A percentile compares a stretch with the other conserved stretches of the same genome.
These are phyloP conservation scores for Pyrenochaeta sp. DNA, from an alignment of 2,329 filamentous ascomycete species.

Conservation along the genomic window DNA sequence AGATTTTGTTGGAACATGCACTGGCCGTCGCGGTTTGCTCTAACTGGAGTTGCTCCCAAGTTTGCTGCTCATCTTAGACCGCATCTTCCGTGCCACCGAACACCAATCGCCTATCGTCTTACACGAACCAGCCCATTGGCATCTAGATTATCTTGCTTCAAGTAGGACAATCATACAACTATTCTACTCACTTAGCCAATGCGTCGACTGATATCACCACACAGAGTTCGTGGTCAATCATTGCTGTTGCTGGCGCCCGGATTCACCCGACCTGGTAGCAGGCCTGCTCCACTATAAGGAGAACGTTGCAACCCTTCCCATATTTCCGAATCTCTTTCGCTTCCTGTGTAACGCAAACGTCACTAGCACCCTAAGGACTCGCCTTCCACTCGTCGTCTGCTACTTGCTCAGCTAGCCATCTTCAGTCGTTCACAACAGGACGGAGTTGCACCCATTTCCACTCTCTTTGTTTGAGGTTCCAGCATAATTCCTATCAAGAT, in stretches of 20 bases:
- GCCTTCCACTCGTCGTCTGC: neutral
- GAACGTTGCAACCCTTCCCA: neutral
- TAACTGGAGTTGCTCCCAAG: neutral
- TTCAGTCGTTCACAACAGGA: neutral
- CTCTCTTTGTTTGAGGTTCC: neutral
- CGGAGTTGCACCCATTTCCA: neutral
- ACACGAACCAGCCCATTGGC: slow-evolving; percentile 1
- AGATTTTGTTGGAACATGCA: neutral
- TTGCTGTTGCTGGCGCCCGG: neutral
- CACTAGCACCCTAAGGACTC: neutral
- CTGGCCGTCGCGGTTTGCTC: neutral
- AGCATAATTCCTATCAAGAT: neutral
- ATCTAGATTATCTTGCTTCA: neutral
- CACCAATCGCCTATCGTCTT: slow-evolving; percentile 3
- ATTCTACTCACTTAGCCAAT: neutral
- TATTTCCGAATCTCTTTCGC: neutral
- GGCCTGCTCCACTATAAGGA: slow-evolving; percentile 4
- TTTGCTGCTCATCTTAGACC: neutral
- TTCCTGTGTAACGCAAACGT: slow-evolving; percentile 1
- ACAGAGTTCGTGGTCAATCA: neutral
- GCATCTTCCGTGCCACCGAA: neutral
- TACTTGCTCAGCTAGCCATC: neutral
- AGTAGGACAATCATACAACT: neutral
- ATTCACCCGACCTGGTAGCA: neutral
- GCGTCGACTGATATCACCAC: neutral